phyloP scores from a whole-genome alignment of 75 land plant species.

The Cryptomeria japonica region DNA sequence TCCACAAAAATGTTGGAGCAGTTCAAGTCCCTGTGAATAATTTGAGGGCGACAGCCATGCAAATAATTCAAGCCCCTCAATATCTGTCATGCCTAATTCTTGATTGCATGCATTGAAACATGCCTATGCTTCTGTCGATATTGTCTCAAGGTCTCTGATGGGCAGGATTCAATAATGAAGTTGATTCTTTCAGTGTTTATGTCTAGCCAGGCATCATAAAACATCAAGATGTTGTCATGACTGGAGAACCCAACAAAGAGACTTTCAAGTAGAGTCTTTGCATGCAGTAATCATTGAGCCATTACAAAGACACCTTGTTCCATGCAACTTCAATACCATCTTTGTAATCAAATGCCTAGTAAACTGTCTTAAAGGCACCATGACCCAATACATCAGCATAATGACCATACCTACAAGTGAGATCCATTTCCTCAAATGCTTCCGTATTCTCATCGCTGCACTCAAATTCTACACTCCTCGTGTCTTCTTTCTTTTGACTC shows the following conservation, averaged over 20 bases:
- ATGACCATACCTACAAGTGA: constrained; percentile 65
- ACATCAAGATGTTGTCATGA: constrained; percentile 48
- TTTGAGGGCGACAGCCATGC: too few species aligned
- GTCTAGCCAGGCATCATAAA: constrained; percentile 56
- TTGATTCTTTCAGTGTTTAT: too few species aligned
- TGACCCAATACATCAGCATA: constrained; percentile 59
- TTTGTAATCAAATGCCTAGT: constrained; percentile 66
- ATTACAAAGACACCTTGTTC: constrained; percentile 59
- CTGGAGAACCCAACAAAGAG: constrained; percentile 30
- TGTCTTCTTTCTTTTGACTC: too few species aligned
- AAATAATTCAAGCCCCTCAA: too few species aligned
- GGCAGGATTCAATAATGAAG: too few species aligned
- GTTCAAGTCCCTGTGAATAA: too few species aligned
- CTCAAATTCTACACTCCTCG: neutral
- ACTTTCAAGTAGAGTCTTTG: constrained; percentile 50
- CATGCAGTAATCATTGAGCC: constrained; percentile 29
- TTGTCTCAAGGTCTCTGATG: too few species aligned
- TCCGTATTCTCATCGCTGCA: too few species aligned
- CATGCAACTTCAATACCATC: constrained; percentile 84
- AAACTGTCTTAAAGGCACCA: constrained; percentile 73
- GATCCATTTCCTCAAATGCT: constrained; percentile 66
- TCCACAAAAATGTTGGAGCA: too few species aligned
- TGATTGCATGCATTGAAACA: too few species aligned
- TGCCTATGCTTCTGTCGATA: too few species aligned
- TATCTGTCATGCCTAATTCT: too few species aligned